Conservation (phyloP, 1,284 basidiomycete genomes). For the Cutaneotrichosporon mucoides region DNA sequence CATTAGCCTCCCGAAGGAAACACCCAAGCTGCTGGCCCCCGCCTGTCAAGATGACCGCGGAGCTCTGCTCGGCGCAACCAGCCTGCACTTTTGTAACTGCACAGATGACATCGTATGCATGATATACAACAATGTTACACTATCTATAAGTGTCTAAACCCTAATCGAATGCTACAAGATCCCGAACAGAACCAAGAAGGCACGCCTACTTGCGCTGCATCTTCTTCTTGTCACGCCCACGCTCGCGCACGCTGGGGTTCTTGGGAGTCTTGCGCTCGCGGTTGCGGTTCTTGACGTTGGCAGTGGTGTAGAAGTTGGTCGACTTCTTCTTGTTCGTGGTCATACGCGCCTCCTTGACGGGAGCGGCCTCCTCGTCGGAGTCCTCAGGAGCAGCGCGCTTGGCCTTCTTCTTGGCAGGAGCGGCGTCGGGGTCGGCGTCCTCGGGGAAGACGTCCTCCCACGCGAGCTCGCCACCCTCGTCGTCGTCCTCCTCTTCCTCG, state of each 20-base stretch:
- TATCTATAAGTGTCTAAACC: constrained; percentile 8
- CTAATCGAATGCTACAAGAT: neutral
- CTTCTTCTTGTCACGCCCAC: constrained; percentile 6
- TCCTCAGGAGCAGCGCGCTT: constrained; percentile 27
- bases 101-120: constrained; percentile 10
- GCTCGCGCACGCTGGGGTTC: constrained; percentile 22
- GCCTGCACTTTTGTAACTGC: too few relatives aligned
- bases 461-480: constrained; percentile 62
- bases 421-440: constrained; percentile 40
- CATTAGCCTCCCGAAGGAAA: too few relatives aligned
- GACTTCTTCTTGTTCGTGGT: constrained; percentile 91
- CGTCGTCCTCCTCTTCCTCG: constrained; percentile 26
- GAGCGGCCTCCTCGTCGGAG: constrained; percentile 26
- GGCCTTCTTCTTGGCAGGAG: constrained; percentile 27
- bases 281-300: constrained; percentile 87
- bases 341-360: constrained; percentile 70
- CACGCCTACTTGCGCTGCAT: constrained; percentile 10
- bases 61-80: too few relatives aligned
- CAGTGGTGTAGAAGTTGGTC: constrained; percentile 80
- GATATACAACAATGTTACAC: constrained; percentile 19
- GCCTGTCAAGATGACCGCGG: too few relatives aligned
- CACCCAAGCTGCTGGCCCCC: too few relatives aligned
- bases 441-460: constrained; percentile 72
- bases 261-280: constrained; percentile 47
- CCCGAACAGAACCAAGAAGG: neutral